Conservation (phyloP, 768 basidiomycete species). For the Naganishia vaughanmartiniae region DNA sequence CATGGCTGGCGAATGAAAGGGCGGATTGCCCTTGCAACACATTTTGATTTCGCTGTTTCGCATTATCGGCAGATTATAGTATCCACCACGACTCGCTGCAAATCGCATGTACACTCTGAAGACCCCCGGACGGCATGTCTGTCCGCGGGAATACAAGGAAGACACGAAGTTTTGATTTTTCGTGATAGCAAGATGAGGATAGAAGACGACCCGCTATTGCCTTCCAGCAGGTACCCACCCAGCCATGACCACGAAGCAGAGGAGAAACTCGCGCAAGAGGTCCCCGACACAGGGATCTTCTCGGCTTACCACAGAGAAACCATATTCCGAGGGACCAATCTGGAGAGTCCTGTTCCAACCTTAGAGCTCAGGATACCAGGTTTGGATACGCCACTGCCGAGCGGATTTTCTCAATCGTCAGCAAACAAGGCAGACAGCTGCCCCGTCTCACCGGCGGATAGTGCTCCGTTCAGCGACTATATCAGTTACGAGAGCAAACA, state of each 20-base stretch:
- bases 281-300: not conserved
- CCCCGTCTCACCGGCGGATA: not conserved
- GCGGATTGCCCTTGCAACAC: too few species aligned
- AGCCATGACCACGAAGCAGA: not conserved
- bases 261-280: not conserved
- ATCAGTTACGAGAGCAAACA: constrained; percentile 18
- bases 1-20: too few species aligned
- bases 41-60: too few species aligned
- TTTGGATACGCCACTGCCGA: not conserved
- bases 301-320: constrained; percentile 18
- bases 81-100: too few species aligned
- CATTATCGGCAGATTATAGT: too few species aligned
- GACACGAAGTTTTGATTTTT: too few species aligned
- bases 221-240: not conserved
- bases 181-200: too few species aligned
- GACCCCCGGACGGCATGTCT: too few species aligned
- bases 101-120: too few species aligned
- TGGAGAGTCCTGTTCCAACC: constrained; percentile 12
- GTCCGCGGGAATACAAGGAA: too few species aligned
- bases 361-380: not conserved
- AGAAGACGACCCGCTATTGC: too few species aligned
- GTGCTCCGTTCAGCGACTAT: constrained; percentile 22
- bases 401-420: not conserved
- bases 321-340: constrained; percentile 16
- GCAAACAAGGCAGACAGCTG: not conserved